Base-by-base conservation (phyloP, 768 basidiomycete species). In the Kondoa subrosea region DNA sequence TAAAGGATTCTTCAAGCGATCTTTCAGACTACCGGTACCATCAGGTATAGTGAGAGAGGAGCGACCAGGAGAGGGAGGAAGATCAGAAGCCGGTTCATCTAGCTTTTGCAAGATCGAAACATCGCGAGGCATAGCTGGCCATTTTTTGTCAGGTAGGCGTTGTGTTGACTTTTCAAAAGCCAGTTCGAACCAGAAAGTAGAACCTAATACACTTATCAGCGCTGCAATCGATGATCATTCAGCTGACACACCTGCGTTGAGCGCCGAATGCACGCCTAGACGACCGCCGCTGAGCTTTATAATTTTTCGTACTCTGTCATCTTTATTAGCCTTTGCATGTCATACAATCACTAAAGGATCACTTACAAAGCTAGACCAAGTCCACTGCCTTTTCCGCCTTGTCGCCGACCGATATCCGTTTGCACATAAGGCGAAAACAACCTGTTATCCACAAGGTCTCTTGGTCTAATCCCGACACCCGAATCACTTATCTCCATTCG, bases 331-430 rank as follows among this genome's bases (percentile, higher is more conserved):
- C n/a, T n/a, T n/a, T n/a, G n/a, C n/a, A n/a, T n/a, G n/a, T n/a
- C n/a, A n/a, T n/a, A n/a, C n/a, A n/a, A n/a, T n/a, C n/a, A n/a
- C n/a, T n/a, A n/a, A n/a, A n/a, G n/a, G n/a, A n/a, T n/a, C n/a
- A n/a, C n/a, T n/a, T n/a, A n/a, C n/a, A n/a, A n/a, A n/a, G n/a
- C n/a, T n/a, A n/a, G n/a, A n/a, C n/a, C n/a, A 25, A 59, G 58
- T 14, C 61, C 79, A 2, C 78, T 78, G 0, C 80, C 80, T 72
- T 79, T 79, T 2, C 80, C 79, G 58, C 80, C 79, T 69, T 80
- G 80, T 57, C 77, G 72, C 34, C 79, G 68, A 12, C 80, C 80
- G 63, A 79, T 77, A 61, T 79, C 80, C 4, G 79, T 80, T 66
- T 80, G 80, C 12, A 76, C 74, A 63, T 76, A 77, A 0, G 76